Evolutionary conservation across 2,329 filamentous ascomycete species (phyloP), one percentile per base, ranked within the genome.

Genomic region (Botrytis porri): DNA sequence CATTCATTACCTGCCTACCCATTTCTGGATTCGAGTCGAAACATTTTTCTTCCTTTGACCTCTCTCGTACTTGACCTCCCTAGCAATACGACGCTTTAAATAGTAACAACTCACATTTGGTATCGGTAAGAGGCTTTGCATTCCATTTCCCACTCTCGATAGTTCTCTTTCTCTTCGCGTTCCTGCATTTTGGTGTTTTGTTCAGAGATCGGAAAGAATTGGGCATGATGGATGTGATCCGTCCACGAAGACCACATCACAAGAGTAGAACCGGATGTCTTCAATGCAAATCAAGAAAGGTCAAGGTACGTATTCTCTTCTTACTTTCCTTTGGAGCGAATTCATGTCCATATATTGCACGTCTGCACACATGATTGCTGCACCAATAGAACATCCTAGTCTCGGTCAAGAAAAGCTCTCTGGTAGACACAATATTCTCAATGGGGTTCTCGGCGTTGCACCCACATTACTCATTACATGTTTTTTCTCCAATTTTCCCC

Each of bases 201-300:
- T 37, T 22, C 45, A 14, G 4, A 29, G 37, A 20, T 20, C 45
- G 8, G n/a, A 35, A 29, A 39, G 22, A 39, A 20, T 35, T 39
- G 45, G 22, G 45, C 32, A 66, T 37, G 25, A 71, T 71, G 61
- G 70, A 71, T 66, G 61, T 65, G 25, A 71, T 71, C 39, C 70
- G 70, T 57, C 71, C 71, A 39, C 51, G 71, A 22, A 65, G 71
- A 45, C 78, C 79, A 32, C 81, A 82, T 77, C 78, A 80, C 54
- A 82, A 82, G 74, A 81, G 79, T 43, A 76, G 81, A 20, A 79
- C 75, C 16, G 81, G 81, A 18, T 82, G 81, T 71, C 48, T 76
- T 16, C 79, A 81, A 73, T 82, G 80, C 73, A 82, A 82, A 72
- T 73, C 77, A 73, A 72, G 80, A 54, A 81, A 81, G 72, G 77